Percentiles rank a stretch among this genome's conserved stretches.
Conservation (phyloP, 331 rosid species). For the Quercus tomentella region DNA sequence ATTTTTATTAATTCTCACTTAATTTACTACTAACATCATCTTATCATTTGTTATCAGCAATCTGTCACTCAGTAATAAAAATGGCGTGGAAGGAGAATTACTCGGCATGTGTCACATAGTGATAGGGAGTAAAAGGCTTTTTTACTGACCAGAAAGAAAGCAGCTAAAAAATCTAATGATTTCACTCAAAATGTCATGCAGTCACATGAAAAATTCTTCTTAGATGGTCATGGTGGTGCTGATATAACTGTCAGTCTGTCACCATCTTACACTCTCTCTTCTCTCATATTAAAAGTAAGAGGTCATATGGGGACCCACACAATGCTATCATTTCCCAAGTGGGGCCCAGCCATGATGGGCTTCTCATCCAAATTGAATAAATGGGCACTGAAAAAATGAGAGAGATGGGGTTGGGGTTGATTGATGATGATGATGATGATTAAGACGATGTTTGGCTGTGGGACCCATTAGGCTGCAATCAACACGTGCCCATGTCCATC, state of each 20-base stretch:
- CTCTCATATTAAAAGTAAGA: background rate
- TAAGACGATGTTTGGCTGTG: conserved; percentile 2
- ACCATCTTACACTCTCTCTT: conserved; percentile 4
- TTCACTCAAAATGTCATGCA: background rate
- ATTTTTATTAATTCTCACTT: too few species aligned
- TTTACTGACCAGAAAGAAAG: background rate
- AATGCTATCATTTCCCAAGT: conserved; percentile 15
- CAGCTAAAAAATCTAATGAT: background rate
- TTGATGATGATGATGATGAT: background rate
- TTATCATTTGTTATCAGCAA: too few species aligned
- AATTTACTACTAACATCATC: too few species aligned
- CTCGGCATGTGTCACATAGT: background rate
- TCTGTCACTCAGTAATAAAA: too few species aligned
- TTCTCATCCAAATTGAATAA: conserved; percentile 24
- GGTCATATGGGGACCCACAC: conserved; percentile 23
- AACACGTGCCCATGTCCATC: conserved; percentile 80
- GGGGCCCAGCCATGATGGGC: conserved; percentile 27
- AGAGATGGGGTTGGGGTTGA: background rate
- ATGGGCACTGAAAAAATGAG: conserved; percentile 42
- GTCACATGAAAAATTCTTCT: conserved; percentile 10
- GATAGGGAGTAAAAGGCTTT: background rate
- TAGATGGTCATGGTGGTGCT: background rate
- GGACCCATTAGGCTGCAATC: conserved; percentile 49
- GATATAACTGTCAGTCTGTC: conserved; percentile 33
- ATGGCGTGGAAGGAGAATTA: background rate